Evolutionary conservation across 495 filamentous ascomycete genomes (phyloP).

Genomic region (Podospora pseudopauciseta): DNA sequence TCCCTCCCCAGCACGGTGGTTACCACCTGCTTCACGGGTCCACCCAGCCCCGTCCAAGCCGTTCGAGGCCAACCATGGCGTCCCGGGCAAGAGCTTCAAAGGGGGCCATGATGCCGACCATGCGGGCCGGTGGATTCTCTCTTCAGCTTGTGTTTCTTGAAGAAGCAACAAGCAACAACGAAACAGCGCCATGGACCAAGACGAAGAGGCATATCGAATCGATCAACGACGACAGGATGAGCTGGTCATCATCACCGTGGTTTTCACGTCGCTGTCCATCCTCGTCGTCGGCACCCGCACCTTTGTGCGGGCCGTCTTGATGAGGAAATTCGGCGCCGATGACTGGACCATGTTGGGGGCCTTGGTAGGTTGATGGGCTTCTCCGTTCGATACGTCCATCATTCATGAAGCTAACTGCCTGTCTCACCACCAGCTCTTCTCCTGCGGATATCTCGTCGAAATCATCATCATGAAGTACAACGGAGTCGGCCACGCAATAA

Average conservation of each 20-base stretch:
- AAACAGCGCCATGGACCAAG: background rate
- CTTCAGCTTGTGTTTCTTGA: conserved; percentile 2
- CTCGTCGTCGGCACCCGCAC: conserved; percentile 5
- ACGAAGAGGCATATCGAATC: background rate
- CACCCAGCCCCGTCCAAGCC: background rate
- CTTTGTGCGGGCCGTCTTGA: background rate
- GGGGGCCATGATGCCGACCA: background rate
- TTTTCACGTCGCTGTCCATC: conserved; percentile 5
- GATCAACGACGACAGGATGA: conserved; percentile 1
- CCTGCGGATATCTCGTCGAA: background rate
- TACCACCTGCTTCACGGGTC: background rate
- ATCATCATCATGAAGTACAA: conserved; percentile 1
- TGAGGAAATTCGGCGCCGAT: conserved; percentile 4
- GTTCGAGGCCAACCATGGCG: background rate
- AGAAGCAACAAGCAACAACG: background rate
- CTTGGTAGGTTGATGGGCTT: background rate
- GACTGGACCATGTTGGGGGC: conserved; percentile 3
- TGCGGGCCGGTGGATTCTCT: conserved; percentile 2
- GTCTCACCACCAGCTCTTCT: background rate
- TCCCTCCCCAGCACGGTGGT: background rate
- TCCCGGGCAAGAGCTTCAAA: background rate
- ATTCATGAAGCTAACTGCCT: background rate
- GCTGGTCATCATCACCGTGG: background rate
- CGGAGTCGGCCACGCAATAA: background rate
- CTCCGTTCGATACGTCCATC: background rate